Percentiles rank a stretch among this genome's conserved stretches.
These are phyloP conservation scores for Zizania latifolia DNA, from an alignment of 176 grass and related monocot genomes.

Conservation along the genomic window DNA sequence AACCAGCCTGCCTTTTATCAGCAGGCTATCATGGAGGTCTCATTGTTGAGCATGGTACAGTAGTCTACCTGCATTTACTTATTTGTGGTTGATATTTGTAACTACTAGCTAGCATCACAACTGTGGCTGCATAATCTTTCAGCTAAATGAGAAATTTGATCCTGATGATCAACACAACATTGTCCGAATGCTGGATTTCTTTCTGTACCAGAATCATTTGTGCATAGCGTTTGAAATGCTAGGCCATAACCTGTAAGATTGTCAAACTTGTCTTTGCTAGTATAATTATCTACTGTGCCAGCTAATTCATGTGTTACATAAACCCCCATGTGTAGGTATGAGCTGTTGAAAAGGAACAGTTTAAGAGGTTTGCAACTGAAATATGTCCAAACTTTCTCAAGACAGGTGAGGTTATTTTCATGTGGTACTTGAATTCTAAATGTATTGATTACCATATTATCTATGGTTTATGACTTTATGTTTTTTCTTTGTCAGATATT, in stretches of 20 bases:
- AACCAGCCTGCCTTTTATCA: conserved; percentile 96
- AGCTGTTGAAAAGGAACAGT: conserved; percentile 79
- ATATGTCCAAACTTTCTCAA: conserved; percentile 87
- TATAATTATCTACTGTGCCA: background rate
- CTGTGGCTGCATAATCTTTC: conserved; percentile 29
- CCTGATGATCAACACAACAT: conserved; percentile 94
- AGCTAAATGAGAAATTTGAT: conserved; percentile 91
- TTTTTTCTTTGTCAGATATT: conserved; percentile 76
- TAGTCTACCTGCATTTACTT: conserved; percentile 4
- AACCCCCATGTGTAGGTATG: conserved; percentile 54
- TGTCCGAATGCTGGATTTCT: conserved; percentile 95
- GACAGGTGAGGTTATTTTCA: conserved; percentile 60
- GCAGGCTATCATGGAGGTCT: conserved; percentile 85
- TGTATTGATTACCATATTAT: conserved; percentile 22
- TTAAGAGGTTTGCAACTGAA: conserved; percentile 86
- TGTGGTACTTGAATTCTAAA: background rate
- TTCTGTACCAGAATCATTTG: conserved; percentile 80
- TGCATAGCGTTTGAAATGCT: conserved; percentile 99
- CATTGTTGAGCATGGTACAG: conserved; percentile 75
- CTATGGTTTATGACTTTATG: background rate
- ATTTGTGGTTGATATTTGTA: background rate
- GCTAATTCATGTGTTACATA: conserved; percentile 12
- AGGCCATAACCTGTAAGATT: conserved; percentile 87
- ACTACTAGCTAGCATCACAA: conserved; percentile 11
- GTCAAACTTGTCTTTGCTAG: conserved; percentile 6